phyloP scores from a whole-genome alignment of 139 green algal genomes.

The Desmodesmus armatus region DNA sequence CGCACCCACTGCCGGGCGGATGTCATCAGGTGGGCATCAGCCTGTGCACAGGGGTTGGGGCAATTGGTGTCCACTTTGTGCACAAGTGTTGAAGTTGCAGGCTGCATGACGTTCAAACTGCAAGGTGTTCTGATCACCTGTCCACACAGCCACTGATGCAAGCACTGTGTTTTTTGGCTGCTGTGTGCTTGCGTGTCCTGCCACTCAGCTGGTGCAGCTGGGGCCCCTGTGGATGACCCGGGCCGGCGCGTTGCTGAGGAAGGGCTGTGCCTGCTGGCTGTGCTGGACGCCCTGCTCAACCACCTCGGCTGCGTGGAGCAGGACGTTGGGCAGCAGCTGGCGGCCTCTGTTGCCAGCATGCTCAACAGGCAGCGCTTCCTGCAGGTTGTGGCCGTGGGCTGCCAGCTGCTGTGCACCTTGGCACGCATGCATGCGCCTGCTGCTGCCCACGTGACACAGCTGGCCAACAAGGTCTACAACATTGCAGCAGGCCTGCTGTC shows the following conservation, averaged over 20 bases:
- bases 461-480: constrained; percentile 36
- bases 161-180: not conserved
- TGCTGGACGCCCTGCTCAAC: constrained; percentile 53
- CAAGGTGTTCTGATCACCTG: too few relatives aligned
- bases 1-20: too few relatives aligned
- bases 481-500: not conserved
- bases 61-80: not conserved
- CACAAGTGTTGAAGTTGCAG: not conserved
- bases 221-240: not conserved
- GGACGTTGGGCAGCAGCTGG: constrained; percentile 58
- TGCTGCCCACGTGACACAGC: not conserved
- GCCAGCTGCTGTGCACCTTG: constrained; percentile 64
- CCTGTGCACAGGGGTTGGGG: not conserved
- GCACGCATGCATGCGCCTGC: constrained; percentile 44
- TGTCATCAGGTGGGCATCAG: not conserved
- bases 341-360: constrained; percentile 62
- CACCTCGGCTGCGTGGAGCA: constrained; percentile 49
- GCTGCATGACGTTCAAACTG: not conserved
- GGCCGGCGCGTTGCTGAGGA: constrained; percentile 56
- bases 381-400: constrained; percentile 59
- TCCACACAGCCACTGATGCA: too few relatives aligned
- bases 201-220: not conserved
- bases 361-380: constrained; percentile 65
- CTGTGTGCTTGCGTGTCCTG: not conserved
- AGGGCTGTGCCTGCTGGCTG: constrained; percentile 70